Evolutionary conservation across 192 early-diverging fungal species (phyloP).

Genomic region (Linnemannia hyalina): DNA sequence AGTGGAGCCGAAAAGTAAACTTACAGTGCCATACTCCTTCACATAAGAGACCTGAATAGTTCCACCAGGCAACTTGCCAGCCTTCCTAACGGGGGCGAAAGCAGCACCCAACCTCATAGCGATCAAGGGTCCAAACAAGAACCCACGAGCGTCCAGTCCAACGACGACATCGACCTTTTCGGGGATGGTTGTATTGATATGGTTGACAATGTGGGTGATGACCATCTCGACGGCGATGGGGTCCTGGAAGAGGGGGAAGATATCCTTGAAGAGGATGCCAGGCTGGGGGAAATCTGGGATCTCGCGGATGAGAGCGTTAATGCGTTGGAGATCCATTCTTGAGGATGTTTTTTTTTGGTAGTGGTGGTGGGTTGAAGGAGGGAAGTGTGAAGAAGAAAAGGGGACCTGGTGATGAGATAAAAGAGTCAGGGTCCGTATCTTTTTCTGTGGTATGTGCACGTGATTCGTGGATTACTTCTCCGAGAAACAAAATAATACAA

Average conservation of each 20-base stretch:
- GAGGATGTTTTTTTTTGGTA: background rate
- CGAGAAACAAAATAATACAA: background rate
- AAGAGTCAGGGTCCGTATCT: too few species aligned
- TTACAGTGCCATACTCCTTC: slow-evolving; percentile 95
- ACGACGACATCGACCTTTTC: slow-evolving; percentile 91
- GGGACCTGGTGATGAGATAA: too few species aligned
- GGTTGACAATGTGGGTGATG: slow-evolving; percentile 88
- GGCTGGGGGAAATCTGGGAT: slow-evolving; percentile 59
- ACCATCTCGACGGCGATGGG: slow-evolving; percentile 93
- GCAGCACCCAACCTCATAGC: slow-evolving; percentile 88
- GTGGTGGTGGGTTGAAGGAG: background rate
- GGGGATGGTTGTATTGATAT: slow-evolving; percentile 71
- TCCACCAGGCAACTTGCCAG: slow-evolving; percentile 94
- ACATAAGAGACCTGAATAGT: slow-evolving; percentile 78
- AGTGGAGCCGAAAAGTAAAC: background rate
- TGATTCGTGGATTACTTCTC: background rate
- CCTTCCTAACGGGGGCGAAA: slow-evolving; percentile 97
- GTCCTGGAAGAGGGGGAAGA: slow-evolving; percentile 97
- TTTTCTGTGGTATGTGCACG: too few species aligned
- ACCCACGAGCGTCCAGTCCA: slow-evolving; percentile 97
- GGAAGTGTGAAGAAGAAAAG: background rate
- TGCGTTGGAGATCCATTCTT: slow-evolving; percentile 52
- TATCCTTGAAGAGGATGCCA: slow-evolving; percentile 98
- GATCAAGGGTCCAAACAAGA: slow-evolving; percentile 94
- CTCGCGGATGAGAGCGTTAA: slow-evolving; percentile 54